Evolutionary conservation across 441 rosid genomes (phyloP).

Genomic region (Manihot esculenta): DNA sequence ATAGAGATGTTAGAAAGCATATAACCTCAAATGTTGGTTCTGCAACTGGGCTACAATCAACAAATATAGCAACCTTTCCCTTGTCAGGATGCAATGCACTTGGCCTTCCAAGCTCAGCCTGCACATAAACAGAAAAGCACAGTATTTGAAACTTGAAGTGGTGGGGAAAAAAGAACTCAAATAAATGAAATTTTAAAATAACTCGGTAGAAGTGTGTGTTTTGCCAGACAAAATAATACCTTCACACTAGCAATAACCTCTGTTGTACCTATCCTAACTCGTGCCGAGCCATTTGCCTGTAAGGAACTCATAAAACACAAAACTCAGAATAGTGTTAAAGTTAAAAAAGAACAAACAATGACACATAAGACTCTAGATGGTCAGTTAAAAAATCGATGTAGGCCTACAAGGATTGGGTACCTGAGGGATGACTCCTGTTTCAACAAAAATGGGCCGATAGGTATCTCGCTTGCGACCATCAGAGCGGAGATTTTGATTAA

Average conservation of each 20-base stretch:
- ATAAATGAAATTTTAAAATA: not conserved
- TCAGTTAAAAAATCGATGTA: too few species aligned
- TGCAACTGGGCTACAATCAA: conserved; percentile 87
- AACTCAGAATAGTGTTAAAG: not conserved
- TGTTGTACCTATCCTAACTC: conserved; percentile 69
- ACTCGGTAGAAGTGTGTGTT: not conserved
- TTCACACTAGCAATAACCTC: conserved; percentile 93
- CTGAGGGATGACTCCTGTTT: conserved; percentile 86
- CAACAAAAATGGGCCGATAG: conserved; percentile 62
- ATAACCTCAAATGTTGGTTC: conserved; percentile 77
- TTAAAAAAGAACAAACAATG: not conserved
- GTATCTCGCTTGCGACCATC: conserved; percentile 72
- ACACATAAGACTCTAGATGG: too few species aligned
- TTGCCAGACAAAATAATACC: conserved; percentile 41
- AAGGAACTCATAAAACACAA: not conserved
- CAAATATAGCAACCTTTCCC: conserved; percentile 67
- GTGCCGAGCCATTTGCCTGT: conserved; percentile 89
- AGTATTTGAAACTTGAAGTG: not conserved
- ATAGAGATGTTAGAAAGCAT: not conserved
- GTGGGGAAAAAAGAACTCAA: too few species aligned
- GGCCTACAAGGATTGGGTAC: conserved; percentile 38
- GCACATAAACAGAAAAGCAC: conserved; percentile 17
- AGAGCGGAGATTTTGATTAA: conserved; percentile 75
- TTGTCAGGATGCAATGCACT: conserved; percentile 62
- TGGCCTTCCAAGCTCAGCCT: conserved; percentile 94